Percentiles rank a stretch among this genome's conserved stretches.
These are phyloP conservation scores for Chromera velia DNA, from an alignment of 73 alveolate genomes.

Conservation along the genomic window DNA sequence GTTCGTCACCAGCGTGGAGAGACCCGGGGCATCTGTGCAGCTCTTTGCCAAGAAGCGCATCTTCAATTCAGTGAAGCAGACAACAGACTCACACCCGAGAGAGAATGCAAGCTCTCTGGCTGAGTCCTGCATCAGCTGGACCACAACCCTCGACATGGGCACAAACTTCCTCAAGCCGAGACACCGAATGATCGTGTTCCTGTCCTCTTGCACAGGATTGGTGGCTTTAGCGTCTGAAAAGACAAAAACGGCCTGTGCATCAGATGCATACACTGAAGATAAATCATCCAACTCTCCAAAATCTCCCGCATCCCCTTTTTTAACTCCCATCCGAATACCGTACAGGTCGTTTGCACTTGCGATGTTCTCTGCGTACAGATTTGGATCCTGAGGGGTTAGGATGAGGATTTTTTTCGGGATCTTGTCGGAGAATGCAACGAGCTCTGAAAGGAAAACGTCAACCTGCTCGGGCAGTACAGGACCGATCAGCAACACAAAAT, in stretches of 20 bases:
- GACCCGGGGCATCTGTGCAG: not conserved
- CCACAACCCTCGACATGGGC: not conserved
- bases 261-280: not conserved
- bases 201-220: not conserved
- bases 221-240: not conserved
- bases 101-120: not conserved
- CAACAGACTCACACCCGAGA: not conserved
- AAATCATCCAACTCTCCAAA: not conserved
- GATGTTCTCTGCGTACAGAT: not conserved
- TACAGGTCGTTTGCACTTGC: not conserved
- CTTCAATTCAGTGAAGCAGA: not conserved
- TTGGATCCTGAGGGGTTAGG: not conserved
- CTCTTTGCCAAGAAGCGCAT: not conserved
- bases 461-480: not conserved
- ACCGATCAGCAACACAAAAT: not conserved
- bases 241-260: not conserved
- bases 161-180: not conserved
- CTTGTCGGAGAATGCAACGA: not conserved
- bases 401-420: not conserved
- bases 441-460: not conserved
- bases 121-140: not conserved
- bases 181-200: not conserved
- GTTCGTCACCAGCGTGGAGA: not conserved
- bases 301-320: not conserved
- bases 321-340: not conserved